These are phyloP conservation scores for Pythium coloratum DNA, from an alignment of 352 stramenopile species.

Conservation along the genomic window DNA sequence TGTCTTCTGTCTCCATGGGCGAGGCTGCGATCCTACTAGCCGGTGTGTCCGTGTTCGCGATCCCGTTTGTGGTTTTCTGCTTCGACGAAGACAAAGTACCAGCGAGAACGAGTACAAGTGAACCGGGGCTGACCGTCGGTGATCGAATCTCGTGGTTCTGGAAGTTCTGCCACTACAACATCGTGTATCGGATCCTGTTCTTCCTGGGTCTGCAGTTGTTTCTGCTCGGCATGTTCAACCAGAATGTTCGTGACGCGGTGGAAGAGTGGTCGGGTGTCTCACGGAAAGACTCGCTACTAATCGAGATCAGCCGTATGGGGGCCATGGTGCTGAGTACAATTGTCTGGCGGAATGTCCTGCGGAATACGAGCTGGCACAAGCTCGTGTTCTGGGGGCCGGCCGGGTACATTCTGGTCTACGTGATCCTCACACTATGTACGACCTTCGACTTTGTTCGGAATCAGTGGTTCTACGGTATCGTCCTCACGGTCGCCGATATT, in stretches of 20 bases:
- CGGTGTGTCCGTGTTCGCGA: background rate
- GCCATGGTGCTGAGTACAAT: background rate
- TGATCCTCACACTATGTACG: conserved; percentile 12
- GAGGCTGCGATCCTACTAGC: no score
- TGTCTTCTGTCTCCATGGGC: conserved; percentile 2
- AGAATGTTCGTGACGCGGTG: conserved; percentile 6
- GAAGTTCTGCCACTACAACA: conserved; percentile 11
- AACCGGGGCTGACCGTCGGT: no score
- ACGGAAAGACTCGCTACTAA: background rate
- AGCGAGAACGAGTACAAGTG: no score
- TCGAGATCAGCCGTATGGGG: background rate
- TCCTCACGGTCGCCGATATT: conserved; percentile 30
- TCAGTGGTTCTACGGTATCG: conserved; percentile 45
- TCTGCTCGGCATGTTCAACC: conserved; percentile 10
- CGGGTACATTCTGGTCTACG: conserved; percentile 1
- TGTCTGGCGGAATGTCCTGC: conserved; percentile 6
- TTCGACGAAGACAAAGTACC: background rate
- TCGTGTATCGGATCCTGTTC: conserved; percentile 9
- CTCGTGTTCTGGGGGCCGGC: conserved; percentile 3
- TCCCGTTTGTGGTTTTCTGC: conserved; percentile 1
- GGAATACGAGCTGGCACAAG: conserved; percentile 8
- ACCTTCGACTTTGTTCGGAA: conserved; percentile 34
- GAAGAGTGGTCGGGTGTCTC: conserved; percentile 5
- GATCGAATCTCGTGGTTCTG: conserved; percentile 2
- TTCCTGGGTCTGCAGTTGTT: conserved; percentile 7